phyloP scores from a whole-genome alignment of 1,139 yeast species.

The Kurtzmaniella natalensis region DNA sequence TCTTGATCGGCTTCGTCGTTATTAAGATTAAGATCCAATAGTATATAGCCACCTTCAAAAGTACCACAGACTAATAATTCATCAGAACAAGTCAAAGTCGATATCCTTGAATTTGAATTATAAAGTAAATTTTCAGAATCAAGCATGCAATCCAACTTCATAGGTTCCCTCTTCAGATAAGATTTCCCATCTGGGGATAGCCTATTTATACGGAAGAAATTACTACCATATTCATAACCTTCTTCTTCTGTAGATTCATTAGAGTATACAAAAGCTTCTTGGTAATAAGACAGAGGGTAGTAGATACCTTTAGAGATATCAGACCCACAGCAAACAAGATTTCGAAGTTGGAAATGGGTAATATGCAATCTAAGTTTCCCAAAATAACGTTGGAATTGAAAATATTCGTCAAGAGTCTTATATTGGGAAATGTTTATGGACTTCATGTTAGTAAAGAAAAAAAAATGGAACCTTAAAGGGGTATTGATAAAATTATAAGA shows the following conservation, averaged over 20 bases:
- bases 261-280: constrained; percentile 20
- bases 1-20: constrained; percentile 18
- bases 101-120: constrained; percentile 38
- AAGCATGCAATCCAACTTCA: constrained; percentile 32
- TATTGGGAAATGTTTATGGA: constrained; percentile 18
- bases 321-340: constrained; percentile 43
- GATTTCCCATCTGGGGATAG: constrained; percentile 25
- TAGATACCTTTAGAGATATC: constrained; percentile 33
- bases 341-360: constrained; percentile 56
- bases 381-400: constrained; percentile 38
- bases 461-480: neutral
- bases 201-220: constrained; percentile 35
- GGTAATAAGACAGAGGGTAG: constrained; percentile 38
- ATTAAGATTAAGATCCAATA: constrained; percentile 21
- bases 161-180: constrained; percentile 15
- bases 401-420: constrained; percentile 29
- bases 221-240: constrained; percentile 27
- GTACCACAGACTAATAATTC: constrained; percentile 51
- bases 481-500: neutral
- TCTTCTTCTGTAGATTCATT: constrained; percentile 16
- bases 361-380: constrained; percentile 44
- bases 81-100: constrained; percentile 44
- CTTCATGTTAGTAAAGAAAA: constrained; percentile 20
- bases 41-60: constrained; percentile 48
- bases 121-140: constrained; percentile 31